A percentile compares a stretch with the other conserved stretches of the same genome.
Conservation (phyloP, 495 filamentous ascomycete genomes). For the Aspergillus biplanus region DNA sequence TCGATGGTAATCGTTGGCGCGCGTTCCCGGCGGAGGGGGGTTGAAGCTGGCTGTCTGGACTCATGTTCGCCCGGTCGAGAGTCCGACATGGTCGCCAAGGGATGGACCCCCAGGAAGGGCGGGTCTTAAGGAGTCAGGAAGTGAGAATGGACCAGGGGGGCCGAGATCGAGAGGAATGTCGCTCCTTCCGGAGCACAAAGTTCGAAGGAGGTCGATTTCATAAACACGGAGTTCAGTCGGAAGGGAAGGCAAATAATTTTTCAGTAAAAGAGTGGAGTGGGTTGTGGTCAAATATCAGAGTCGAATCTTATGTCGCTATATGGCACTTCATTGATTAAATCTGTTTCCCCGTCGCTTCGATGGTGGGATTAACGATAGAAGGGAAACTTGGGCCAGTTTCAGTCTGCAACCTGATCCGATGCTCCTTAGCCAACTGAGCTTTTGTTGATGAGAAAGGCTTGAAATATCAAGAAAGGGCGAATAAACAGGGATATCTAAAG, state of each 20-base stretch:
- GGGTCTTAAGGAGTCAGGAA: constrained; percentile 23
- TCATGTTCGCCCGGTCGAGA: constrained; percentile 33
- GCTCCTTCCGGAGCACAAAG: constrained; percentile 24
- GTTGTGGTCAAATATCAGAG: not conserved
- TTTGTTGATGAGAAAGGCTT: too few relatives aligned
- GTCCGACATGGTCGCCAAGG: constrained; percentile 40
- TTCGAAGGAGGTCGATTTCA: constrained; percentile 16
- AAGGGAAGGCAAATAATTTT: constrained; percentile 15
- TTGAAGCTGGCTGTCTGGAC: constrained; percentile 29
- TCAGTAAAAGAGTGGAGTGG: not conserved
- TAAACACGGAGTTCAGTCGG: constrained; percentile 14
- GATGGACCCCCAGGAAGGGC: constrained; percentile 13
- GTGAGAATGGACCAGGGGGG: constrained; percentile 21
- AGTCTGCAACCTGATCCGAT: too few relatives aligned
- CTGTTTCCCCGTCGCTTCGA: too few relatives aligned
- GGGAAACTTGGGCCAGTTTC: too few relatives aligned
- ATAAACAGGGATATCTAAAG: not conserved
- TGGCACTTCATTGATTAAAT: too few relatives aligned
- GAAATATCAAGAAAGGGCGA: not conserved
- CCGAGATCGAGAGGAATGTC: constrained; percentile 29
- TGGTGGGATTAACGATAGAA: too few relatives aligned
- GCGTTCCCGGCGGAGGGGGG: constrained; percentile 48
- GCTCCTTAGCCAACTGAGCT: too few relatives aligned
- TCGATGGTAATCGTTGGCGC: constrained; percentile 77
- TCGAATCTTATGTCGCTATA: not conserved